These are phyloP conservation scores for Coemansia sp. DNA, from an alignment of 192 early-diverging fungal species.

Conservation along the genomic window DNA sequence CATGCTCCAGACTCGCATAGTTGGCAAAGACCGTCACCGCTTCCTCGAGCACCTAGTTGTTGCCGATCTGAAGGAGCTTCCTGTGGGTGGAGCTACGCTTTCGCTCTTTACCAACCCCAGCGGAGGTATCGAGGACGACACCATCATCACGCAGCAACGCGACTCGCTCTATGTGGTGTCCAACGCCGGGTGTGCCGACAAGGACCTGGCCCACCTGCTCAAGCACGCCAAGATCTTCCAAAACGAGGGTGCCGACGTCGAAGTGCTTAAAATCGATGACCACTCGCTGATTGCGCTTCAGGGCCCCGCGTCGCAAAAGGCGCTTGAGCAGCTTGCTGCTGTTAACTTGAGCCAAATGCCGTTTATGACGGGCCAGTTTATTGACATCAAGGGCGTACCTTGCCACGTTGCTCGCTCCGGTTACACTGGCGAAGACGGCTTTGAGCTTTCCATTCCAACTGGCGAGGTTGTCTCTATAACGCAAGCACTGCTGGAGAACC, in stretches of 20 bases:
- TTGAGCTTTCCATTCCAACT: conserved; percentile 93
- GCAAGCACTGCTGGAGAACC: conserved; percentile 66
- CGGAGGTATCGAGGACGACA: conserved; percentile 98
- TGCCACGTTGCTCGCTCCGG: conserved; percentile 94
- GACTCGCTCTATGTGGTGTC: conserved; percentile 89
- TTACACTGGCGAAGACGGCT: conserved; percentile 99
- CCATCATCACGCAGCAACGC: conserved; percentile 88
- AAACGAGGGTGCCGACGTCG: conserved; percentile 87
- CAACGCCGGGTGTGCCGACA: conserved; percentile 97
- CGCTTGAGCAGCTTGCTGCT: conserved; percentile 63
- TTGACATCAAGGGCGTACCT: conserved; percentile 76
- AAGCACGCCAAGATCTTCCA: conserved; percentile 77
- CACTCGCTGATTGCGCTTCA: conserved; percentile 91
- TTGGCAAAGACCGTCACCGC: conserved; percentile 82
- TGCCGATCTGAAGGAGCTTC: conserved; percentile 81
- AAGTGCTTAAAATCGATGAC: conserved; percentile 84
- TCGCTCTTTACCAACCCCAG: conserved; percentile 95
- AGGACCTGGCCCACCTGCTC: conserved; percentile 91
- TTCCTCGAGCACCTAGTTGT: conserved; percentile 91
- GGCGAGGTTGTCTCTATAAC: conserved; percentile 69
- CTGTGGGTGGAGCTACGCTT: conserved; percentile 78
- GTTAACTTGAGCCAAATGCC: conserved; percentile 69
- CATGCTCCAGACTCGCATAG: conserved; percentile 94
- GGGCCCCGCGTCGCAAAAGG: conserved; percentile 81
- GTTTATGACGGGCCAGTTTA: conserved; percentile 84